Conservation (phyloP, 306 rosid genomes). For the Ochetophila trinervis region DNA sequence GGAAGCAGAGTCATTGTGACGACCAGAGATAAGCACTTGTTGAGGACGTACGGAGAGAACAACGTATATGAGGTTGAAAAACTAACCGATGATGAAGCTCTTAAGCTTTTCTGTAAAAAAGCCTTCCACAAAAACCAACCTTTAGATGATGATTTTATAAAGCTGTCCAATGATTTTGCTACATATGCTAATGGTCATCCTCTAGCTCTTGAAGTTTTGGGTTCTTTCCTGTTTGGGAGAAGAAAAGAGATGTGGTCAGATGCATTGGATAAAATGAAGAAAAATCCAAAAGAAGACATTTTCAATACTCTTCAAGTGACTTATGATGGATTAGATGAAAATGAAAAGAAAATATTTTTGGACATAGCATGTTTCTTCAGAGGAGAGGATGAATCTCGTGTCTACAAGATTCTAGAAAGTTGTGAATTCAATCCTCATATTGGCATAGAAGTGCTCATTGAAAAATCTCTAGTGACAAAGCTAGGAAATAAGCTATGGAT, state of each 20-base stretch:
- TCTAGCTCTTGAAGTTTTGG: conserved; percentile 30
- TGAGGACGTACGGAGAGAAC: conserved; percentile 19
- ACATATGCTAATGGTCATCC: conserved; percentile 25
- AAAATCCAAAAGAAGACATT: conserved; percentile 14
- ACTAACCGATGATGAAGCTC: neutral
- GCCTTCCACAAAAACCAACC: neutral
- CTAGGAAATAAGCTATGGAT: neutral
- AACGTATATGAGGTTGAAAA: neutral
- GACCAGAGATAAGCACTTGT: conserved; percentile 20
- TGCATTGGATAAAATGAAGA: conserved; percentile 19
- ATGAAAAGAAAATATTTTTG: conserved; percentile 30
- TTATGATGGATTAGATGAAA: conserved; percentile 23
- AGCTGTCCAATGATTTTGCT: neutral
- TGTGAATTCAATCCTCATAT: conserved; percentile 21
- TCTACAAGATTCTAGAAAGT: conserved; percentile 10
- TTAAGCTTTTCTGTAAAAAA: conserved; percentile 5
- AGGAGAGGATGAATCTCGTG: conserved; percentile 27
- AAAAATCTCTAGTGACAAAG: conserved; percentile 34
- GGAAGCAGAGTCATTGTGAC: conserved; percentile 43
- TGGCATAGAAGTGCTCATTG: conserved; percentile 29
- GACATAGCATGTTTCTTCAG: conserved; percentile 38
- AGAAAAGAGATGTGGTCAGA: conserved; percentile 22
- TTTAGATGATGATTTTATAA: neutral
- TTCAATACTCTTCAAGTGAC: conserved; percentile 27
- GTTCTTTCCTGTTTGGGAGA: conserved; percentile 31